Evolutionary conservation across 805 yeast genomes (phyloP), one percentile per base, ranked within the genome.

Genomic region (Ogataea degrootiae): DNA sequence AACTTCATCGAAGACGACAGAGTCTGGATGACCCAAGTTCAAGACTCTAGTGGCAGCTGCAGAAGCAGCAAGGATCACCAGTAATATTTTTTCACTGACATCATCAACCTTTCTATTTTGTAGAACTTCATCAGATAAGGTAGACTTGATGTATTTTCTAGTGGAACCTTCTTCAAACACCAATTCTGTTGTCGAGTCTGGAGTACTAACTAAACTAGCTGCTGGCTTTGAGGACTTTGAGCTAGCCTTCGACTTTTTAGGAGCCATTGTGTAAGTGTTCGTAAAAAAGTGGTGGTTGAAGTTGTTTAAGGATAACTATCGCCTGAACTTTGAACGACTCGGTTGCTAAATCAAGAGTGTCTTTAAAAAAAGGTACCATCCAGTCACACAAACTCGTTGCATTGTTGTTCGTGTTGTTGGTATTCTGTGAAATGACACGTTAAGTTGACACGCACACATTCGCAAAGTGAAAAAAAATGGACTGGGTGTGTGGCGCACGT

Each of bases 1-100:
- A 45, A 92, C 98, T 69, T 92, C 99, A 69, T 94, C 99, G 59
- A 94, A 94, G 26, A 94, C 98, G 41, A 94, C 98, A 29, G 91
- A 80, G 58, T 81, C 68, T 37, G 99, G 99, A 52, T 69, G 61
- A 26, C 76, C 70, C 49, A 94, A 71, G 45, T 76, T 70, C 54
- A 73, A 70, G 45, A 85, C 71, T 56, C 99, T 80, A 43, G 88
- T 76, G 41, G 66, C 58, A 12, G 73, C 51, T 0, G 96, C 77
- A 35, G 82, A 56, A 14, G 54, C 33, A 5, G 60, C 52, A 45
- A 87, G 68, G 15, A 70, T 60, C 2, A 57, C 63, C 6, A 79
- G 52, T n/a, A 73, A 52, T 0, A 70, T 4, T 44, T 67, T 68
- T 55, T 82, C 86, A 31, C 62, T 59, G 3, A 45, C 11, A 1